Conservation (phyloP, 805 yeast species). For the Yarrowia alimentaria region DNA sequence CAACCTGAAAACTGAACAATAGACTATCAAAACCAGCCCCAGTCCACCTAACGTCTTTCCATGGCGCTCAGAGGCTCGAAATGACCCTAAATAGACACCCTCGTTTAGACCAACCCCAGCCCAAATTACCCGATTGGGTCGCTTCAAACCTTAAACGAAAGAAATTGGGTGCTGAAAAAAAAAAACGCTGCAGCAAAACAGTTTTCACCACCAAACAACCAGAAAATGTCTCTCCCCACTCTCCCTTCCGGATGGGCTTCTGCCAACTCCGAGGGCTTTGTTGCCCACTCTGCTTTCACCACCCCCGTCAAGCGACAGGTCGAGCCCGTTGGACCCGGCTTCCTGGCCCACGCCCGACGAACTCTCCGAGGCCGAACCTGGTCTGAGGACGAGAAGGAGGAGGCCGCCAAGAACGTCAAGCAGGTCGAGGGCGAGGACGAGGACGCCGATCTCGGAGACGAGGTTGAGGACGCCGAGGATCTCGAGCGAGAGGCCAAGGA, state of each 20-base stretch:
- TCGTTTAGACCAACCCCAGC: too few species aligned
- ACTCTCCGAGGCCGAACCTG: conserved; percentile 95
- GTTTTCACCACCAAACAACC: background rate
- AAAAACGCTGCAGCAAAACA: too few species aligned
- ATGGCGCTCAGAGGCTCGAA: too few species aligned
- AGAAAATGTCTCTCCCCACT: conserved; percentile 32
- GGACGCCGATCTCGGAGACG: conserved; percentile 53
- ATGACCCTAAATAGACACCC: too few species aligned
- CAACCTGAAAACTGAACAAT: too few species aligned
- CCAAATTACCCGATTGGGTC: conserved; percentile 5
- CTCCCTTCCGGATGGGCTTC: conserved; percentile 35
- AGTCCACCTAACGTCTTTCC: too few species aligned
- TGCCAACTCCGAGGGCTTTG: conserved; percentile 34
- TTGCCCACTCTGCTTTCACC: conserved; percentile 35
- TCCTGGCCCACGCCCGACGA: conserved; percentile 95
- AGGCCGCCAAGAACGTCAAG: conserved; percentile 84
- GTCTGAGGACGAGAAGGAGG: conserved; percentile 93
- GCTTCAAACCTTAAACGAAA: too few species aligned
- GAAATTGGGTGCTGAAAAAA: too few species aligned
- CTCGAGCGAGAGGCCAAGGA: conserved; percentile 93
- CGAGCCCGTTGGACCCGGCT: conserved; percentile 96
- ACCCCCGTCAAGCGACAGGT: conserved; percentile 55
- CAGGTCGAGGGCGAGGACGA: conserved; percentile 58
- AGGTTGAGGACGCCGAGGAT: conserved; percentile 74
- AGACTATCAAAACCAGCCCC: too few species aligned